These are phyloP conservation scores for Solanum gracilifrons DNA, from an alignment of 257 asterid species.

Conservation along the genomic window DNA sequence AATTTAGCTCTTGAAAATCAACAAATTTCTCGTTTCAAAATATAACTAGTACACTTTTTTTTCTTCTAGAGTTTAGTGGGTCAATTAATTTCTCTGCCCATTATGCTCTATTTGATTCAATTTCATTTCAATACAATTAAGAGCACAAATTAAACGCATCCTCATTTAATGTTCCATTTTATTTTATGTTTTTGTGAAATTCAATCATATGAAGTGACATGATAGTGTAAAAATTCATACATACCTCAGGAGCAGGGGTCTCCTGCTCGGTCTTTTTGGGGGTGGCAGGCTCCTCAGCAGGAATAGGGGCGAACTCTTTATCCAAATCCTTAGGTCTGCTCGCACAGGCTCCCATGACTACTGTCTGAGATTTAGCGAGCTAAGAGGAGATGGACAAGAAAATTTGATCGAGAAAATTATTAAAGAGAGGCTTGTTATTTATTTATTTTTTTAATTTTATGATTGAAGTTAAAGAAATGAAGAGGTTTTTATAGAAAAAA, in stretches of 20 bases:
- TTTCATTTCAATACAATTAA: not conserved
- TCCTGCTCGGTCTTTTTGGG: constrained; percentile 28
- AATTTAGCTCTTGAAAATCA: not conserved
- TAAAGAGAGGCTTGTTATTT: not conserved
- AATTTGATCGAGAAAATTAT: not conserved
- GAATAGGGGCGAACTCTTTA: constrained; percentile 20
- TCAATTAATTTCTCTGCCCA: not conserved
- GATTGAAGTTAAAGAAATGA: constrained; percentile 6
- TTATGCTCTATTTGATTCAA: not conserved
- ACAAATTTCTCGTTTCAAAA: not conserved
- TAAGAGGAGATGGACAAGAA: constrained; percentile 3
- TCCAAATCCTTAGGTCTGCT: constrained; percentile 73
- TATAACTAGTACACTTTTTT: not conserved
- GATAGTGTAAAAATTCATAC: not conserved
- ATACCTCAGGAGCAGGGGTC: constrained; percentile 23
- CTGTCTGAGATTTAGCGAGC: not conserved
- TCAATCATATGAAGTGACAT: not conserved
- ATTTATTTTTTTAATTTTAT: not conserved
- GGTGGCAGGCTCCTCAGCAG: constrained; percentile 27
- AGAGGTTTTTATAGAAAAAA: constrained; percentile 21
- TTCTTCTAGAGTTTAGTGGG: not conserved
- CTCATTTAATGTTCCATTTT: not conserved
- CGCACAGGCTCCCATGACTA: constrained; percentile 89
- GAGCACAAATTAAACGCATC: not conserved
- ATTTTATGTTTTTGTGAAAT: not conserved